Evolutionary conservation across 495 filamentous ascomycete species (phyloP), one percentile per base, ranked within the genome.

Genomic region (Neurospora hispaniola): DNA sequence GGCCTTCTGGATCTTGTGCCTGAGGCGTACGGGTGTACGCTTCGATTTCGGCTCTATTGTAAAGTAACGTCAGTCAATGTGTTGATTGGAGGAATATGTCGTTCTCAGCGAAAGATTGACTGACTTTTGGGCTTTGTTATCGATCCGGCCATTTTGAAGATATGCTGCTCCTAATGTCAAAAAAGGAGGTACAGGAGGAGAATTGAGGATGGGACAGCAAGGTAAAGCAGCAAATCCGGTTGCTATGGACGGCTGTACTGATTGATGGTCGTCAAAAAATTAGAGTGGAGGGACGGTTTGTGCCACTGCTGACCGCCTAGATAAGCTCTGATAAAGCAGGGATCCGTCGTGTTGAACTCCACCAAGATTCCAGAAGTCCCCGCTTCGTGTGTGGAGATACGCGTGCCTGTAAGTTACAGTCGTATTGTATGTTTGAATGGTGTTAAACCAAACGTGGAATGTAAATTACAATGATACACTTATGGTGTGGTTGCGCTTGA

Each of bases 1-100:
- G 31, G 93, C 92, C 83, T 99, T 98, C 79, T 97, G 89, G 83
- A 98, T 99, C 84, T 96, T 97, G 84, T 97, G 92, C 72, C 96
- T 89, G 73, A 98, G 85, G 40, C 96, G 92, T 75, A 94, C 91
- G 69, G 96, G 89, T 71, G 86, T 88, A 81, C 96, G 91, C 88
- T 99, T 99, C 59, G 96, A 98, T 83, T 91, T 92, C 76, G 94
- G 96, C 81, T 97, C 94, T 97, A 75, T 31, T 31, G 35, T 69
- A 2, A 38, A 41, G 18, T 31, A 62, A 42, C 23, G 43, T 69
- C 14, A 73, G 69, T 66, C 40, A 16, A 59, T 43, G 14, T 5
- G 20, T 38, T 16, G 38, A 39, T 8, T 27, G 8, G 40, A 46
- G 8, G 43, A 42, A 59, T 10, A 5, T 12, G 31, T 5, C 70